Conservation (phyloP, 495 filamentous ascomycete species). For the Annulohypoxylon maeteangense region DNA sequence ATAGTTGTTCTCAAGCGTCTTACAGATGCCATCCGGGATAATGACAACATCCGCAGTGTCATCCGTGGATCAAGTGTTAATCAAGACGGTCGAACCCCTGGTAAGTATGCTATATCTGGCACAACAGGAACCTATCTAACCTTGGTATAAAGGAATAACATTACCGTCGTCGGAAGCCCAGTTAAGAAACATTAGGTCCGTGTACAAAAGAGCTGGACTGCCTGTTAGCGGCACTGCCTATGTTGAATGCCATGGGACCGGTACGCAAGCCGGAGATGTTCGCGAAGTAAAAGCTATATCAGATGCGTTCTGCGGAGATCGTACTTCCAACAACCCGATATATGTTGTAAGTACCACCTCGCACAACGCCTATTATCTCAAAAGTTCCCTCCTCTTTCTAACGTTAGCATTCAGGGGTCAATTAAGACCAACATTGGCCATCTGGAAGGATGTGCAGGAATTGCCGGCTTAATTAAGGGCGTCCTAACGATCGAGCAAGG, state of each 20-base stretch:
- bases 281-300: conserved; percentile 62
- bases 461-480: conserved; percentile 62
- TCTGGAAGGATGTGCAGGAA: conserved; percentile 54
- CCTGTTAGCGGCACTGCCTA: conserved; percentile 55
- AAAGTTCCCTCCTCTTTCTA: neutral
- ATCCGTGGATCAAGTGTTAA: conserved; percentile 69
- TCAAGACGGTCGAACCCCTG: conserved; percentile 62
- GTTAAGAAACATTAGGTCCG: conserved; percentile 60
- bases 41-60: conserved; percentile 67
- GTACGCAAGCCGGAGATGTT: conserved; percentile 66
- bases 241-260: conserved; percentile 60
- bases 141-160: conserved; percentile 43
- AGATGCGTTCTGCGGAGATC: conserved; percentile 52
- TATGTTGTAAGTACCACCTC: conserved; percentile 31
- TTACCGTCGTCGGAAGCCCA: conserved; percentile 54
- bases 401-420: conserved; percentile 37
- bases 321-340: conserved; percentile 44
- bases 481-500: conserved; percentile 62
- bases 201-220: conserved; percentile 56
- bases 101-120: neutral
- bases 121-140: conserved; percentile 7
- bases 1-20: conserved; percentile 66
- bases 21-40: conserved; percentile 60
- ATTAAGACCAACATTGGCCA: conserved; percentile 59
- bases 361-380: neutral